Percentiles rank a stretch among this genome's conserved stretches.
Conservation (phyloP, 345 rosid species). For the Lepidium sativum region DNA sequence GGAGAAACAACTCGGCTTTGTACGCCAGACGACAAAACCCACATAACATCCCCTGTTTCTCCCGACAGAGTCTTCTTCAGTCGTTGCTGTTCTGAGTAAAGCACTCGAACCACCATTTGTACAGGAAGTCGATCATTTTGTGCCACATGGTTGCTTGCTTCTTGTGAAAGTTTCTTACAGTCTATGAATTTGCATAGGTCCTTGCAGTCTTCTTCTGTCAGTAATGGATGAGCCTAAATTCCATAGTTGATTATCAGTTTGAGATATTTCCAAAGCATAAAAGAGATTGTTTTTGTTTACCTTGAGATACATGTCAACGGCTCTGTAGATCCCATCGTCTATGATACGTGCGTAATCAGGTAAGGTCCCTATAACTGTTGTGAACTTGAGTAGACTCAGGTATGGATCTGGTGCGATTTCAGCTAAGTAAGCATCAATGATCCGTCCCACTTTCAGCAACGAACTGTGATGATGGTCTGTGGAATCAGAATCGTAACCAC, state of each 20-base stretch:
- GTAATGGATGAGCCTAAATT: slow-evolving; percentile 51
- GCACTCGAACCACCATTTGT: slow-evolving; percentile 22
- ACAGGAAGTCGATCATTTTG: slow-evolving; percentile 30
- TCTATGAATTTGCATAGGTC: slow-evolving; percentile 62
- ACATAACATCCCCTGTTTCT: slow-evolving; percentile 49
- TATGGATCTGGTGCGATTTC: slow-evolving; percentile 85
- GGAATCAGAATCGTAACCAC: slow-evolving; percentile 26
- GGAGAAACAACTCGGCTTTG: slow-evolving; percentile 90
- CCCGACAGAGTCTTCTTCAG: slow-evolving; percentile 56
- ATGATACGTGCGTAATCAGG: slow-evolving; percentile 72
- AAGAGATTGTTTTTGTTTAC: slow-evolving; percentile 22
- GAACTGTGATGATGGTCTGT: slow-evolving; percentile 45
- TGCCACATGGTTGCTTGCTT: slow-evolving; percentile 30
- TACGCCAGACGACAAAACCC: slow-evolving; percentile 46
- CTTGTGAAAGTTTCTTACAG: slow-evolving; percentile 36
- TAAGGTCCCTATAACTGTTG: slow-evolving; percentile 55
- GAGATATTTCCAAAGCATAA: not conserved
- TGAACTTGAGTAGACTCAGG: slow-evolving; percentile 60
- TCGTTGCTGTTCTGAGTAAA: slow-evolving; percentile 28
- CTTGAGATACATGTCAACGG: slow-evolving; percentile 77
- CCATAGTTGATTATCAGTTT: slow-evolving; percentile 1
- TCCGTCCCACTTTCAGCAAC: slow-evolving; percentile 67
- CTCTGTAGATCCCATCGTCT: slow-evolving; percentile 79
- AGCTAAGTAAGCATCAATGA: slow-evolving; percentile 72
- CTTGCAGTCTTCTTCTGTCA: slow-evolving; percentile 55